Conservation (phyloP, 129 eudicot species). For the Deinandra increscens region DNA sequence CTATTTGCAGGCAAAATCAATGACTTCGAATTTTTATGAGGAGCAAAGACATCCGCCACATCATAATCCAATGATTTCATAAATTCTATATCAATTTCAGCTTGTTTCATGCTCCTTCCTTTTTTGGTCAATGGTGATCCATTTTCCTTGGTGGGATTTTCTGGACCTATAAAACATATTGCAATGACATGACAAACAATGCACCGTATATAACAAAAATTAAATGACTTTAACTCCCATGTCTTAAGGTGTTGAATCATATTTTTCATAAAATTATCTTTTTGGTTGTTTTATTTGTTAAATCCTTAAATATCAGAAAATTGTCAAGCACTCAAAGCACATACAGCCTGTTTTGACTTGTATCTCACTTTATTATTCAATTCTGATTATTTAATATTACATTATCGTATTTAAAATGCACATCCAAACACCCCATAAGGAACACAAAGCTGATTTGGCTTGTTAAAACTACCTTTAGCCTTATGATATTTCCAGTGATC, state of each 20-base stretch:
- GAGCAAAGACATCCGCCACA: slow-evolving; percentile 51
- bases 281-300: too few species aligned
- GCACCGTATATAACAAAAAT: too few species aligned
- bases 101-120: slow-evolving; percentile 51
- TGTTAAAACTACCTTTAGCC: slow-evolving; percentile 50
- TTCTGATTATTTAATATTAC: background rate
- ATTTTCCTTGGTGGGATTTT: slow-evolving; percentile 45
- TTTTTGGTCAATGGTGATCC: slow-evolving; percentile 53
- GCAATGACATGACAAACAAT: slow-evolving; percentile 14
- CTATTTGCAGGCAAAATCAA: slow-evolving; percentile 58
- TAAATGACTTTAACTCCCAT: too few species aligned
- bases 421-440: slow-evolving; percentile 1
- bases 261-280: too few species aligned
- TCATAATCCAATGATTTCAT: slow-evolving; percentile 48
- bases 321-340: too few species aligned
- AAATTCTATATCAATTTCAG: slow-evolving; percentile 69
- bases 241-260: too few species aligned
- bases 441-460: background rate
- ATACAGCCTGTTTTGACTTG: background rate
- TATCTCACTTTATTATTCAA: background rate
- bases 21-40: slow-evolving; percentile 70
- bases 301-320: too few species aligned
- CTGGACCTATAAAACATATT: slow-evolving; percentile 43
- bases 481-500: slow-evolving; percentile 90
- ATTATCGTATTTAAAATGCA: background rate